These are phyloP conservation scores for Orbilia brochopaga DNA, from an alignment of 2,329 filamentous ascomycete genomes.

Conservation along the genomic window DNA sequence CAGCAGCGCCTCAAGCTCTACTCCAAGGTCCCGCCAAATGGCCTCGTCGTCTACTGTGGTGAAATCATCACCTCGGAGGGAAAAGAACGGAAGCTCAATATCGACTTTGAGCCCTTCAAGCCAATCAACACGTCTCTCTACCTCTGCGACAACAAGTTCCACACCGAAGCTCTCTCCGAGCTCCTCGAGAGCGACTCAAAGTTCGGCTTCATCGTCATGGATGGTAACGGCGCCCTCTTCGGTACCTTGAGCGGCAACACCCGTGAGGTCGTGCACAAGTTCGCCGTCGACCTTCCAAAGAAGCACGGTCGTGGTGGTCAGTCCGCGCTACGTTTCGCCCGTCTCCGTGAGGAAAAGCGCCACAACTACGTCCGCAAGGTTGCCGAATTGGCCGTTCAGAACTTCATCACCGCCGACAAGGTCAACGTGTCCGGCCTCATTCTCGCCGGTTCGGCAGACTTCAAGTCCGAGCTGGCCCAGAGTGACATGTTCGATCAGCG, in stretches of 20 bases:
- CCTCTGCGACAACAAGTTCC: constrained; percentile 99
- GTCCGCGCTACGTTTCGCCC: constrained; percentile 97
- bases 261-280: constrained; percentile 94
- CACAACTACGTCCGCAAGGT: constrained; percentile 99
- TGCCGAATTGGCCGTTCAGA: constrained; percentile 94
- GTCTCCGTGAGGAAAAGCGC: constrained; percentile 98
- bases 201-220: constrained; percentile 99
- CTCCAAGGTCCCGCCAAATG: constrained; percentile 97
- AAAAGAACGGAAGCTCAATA: constrained; percentile 99
- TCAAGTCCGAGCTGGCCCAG: constrained; percentile 98
- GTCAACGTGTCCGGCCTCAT: constrained; percentile 96
- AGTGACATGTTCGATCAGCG: constrained; percentile 97
- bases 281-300: constrained; percentile 97
- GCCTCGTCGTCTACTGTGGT: constrained; percentile 97
- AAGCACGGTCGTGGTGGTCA: constrained; percentile 99
- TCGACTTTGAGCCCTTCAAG: constrained; percentile 99
- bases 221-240: constrained; percentile 96
- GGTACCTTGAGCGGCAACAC: constrained; percentile 97
- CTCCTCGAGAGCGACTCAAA: constrained; percentile 98
- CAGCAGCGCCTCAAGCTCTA: constrained; percentile 99
- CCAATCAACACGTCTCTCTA: constrained; percentile 99
- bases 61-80: constrained; percentile 99
- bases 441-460: constrained; percentile 94
- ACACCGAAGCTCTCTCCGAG: constrained; percentile 95
- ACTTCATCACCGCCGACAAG: constrained; percentile 98